phyloP scores from a whole-genome alignment of 208 protist genomes.

The Wallacemonas sp. region DNA sequence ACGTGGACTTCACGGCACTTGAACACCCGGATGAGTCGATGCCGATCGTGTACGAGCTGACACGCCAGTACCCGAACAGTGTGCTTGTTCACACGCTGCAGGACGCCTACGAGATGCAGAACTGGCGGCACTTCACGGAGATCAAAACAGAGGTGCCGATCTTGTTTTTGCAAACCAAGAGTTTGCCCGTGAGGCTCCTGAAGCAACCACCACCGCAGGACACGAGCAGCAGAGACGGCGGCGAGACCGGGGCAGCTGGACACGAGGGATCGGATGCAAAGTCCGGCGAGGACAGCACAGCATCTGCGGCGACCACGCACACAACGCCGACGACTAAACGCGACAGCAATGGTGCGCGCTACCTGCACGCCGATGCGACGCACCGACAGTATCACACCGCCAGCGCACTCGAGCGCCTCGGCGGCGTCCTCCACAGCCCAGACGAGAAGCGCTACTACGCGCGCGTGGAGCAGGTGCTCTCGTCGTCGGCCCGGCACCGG shows the following conservation, averaged over 20 bases:
- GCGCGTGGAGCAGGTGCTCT: neutral
- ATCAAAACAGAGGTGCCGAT: constrained; percentile 70
- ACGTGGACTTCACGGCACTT: constrained; percentile 88
- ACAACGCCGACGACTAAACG: neutral
- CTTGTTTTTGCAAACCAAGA: constrained; percentile 75
- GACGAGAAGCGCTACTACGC: constrained; percentile 11
- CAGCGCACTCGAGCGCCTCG: neutral
- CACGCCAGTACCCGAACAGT: constrained; percentile 70
- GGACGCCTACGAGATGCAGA: constrained; percentile 88
- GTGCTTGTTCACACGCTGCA: constrained; percentile 87
- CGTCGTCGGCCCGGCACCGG: neutral
- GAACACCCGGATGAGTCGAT: constrained; percentile 88
- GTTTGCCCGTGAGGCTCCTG: constrained; percentile 24
- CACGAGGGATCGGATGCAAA: no score
- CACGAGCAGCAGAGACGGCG: neutral
- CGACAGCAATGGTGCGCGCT: neutral
- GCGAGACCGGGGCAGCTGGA: no score
- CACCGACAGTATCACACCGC: constrained; percentile 5
- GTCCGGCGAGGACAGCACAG: no score
- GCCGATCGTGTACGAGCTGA: constrained; percentile 81
- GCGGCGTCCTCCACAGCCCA: constrained; percentile 7
- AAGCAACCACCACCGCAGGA: neutral
- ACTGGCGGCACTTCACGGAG: constrained; percentile 72
- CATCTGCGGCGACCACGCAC: no score
- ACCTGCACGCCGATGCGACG: neutral